A percentile compares a stretch with the other conserved stretches of the same genome.
Evolutionary conservation across 2,329 filamentous ascomycete species (phyloP).

Genomic region (Fusarium multiceps): DNA sequence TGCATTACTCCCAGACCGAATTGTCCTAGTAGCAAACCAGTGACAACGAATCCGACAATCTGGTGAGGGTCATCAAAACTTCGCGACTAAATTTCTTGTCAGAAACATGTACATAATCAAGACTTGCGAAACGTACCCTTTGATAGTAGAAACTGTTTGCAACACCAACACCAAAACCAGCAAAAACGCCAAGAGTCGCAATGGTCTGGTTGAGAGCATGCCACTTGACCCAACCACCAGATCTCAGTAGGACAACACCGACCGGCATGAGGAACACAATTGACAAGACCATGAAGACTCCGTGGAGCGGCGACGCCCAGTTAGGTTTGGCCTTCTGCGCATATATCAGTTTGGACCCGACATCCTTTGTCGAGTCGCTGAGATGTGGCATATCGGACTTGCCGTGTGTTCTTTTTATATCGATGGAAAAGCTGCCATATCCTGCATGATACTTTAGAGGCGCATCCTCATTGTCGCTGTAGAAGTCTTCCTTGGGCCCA

Average conservation of each 20-base stretch:
- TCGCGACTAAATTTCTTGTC: conserved; percentile 56
- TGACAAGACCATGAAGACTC: conserved; percentile 65
- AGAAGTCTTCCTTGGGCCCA: conserved; percentile 59
- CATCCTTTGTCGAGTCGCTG: conserved; percentile 48
- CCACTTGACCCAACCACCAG: conserved; percentile 63
- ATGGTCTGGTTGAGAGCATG: conserved; percentile 66
- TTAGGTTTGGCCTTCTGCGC: conserved; percentile 51
- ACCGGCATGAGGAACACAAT: conserved; percentile 67
- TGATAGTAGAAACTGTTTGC: conserved; percentile 64
- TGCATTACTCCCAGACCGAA: conserved; percentile 66
- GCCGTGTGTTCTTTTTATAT: conserved; percentile 64
- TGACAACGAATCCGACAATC: conserved; percentile 67
- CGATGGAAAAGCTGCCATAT: conserved; percentile 66
- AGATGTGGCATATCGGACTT: conserved; percentile 55
- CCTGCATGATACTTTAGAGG: conserved; percentile 63
- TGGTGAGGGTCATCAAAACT: conserved; percentile 66
- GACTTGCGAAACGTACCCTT: conserved; percentile 56
- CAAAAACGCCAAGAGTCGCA: conserved; percentile 60
- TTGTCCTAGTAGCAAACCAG: conserved; percentile 63
- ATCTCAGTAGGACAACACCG: conserved; percentile 64
- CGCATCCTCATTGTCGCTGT: conserved; percentile 57
- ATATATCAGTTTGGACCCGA: conserved; percentile 52
- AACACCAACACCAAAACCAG: conserved; percentile 65
- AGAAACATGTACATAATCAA: neutral
- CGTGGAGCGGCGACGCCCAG: conserved; percentile 57